Percentiles rank a stretch among this genome's conserved stretches.
phyloP scores from a whole-genome alignment of 345 rosid species.

The Arabidopsis suecica region DNA sequence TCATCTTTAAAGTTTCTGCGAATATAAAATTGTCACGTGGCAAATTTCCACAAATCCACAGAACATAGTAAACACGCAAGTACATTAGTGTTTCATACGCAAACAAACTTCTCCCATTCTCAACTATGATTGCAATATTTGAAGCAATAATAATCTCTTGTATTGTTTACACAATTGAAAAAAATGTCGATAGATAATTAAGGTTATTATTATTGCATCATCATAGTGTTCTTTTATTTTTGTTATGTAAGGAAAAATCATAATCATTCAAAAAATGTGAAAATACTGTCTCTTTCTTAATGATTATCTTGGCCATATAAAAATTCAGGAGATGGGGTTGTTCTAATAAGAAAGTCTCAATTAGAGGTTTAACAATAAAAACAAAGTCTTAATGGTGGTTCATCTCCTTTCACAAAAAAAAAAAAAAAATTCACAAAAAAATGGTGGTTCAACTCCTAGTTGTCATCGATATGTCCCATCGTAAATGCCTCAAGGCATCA shows the following conservation, averaged over 20 bases:
- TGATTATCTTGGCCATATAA: neutral
- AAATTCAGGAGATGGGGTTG: conserved; percentile 1
- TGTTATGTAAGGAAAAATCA: conserved; percentile 3
- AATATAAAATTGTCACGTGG: conserved; percentile 19
- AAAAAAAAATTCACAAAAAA: neutral
- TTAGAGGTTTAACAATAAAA: conserved; percentile 23
- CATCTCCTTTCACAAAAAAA: conserved; percentile 23
- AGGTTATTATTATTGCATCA: conserved; percentile 25
- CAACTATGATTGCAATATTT: conserved; percentile 37
- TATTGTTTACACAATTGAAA: neutral
- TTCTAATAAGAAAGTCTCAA: conserved; percentile 18
- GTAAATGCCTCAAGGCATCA: conserved; percentile 37
- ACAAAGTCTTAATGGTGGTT: conserved; percentile 25
- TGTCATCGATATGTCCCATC: conserved; percentile 37
- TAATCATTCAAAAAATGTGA: neutral
- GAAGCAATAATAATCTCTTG: conserved; percentile 14
- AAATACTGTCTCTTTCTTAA: conserved; percentile 20
- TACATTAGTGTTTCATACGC: conserved; percentile 46
- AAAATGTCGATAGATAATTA: neutral
- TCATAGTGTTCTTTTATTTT: conserved; percentile 11
- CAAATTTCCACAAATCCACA: conserved; percentile 13
- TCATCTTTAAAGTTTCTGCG: conserved; percentile 20
- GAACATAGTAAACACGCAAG: conserved; percentile 40
- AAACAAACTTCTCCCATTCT: conserved; percentile 33
- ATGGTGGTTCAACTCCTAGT: conserved; percentile 42